phyloP scores from a whole-genome alignment of 108 stramenopile genomes.

The Epipyxis sp. region DNA sequence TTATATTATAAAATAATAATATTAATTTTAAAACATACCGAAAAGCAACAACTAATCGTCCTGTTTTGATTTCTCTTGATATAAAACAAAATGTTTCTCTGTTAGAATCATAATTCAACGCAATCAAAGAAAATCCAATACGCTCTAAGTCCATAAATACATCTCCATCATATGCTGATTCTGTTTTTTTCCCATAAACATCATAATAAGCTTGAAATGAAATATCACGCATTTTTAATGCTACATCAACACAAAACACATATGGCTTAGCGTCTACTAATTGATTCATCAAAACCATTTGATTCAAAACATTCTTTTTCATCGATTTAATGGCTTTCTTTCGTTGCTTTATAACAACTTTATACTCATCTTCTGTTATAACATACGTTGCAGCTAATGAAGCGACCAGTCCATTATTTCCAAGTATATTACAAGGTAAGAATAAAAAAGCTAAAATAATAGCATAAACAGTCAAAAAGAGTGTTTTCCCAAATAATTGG shows the following conservation, averaged over 20 bases:
- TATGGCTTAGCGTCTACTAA: slow-evolving; percentile 17
- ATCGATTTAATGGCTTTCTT: neutral
- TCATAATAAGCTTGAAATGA: slow-evolving; percentile 32
- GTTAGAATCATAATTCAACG: neutral
- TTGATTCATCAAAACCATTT: neutral
- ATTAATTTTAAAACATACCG: neutral
- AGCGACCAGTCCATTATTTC: neutral
- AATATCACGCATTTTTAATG: slow-evolving; percentile 16
- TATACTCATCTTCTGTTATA: slow-evolving; percentile 18
- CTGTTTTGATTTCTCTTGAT: neutral
- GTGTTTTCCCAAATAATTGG: slow-evolving; percentile 19
- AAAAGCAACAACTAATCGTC: neutral
- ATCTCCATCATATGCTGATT: neutral
- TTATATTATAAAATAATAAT: neutral
- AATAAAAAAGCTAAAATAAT: slow-evolving; percentile 25
- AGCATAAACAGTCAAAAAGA: slow-evolving; percentile 21
- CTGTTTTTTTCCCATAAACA: neutral
- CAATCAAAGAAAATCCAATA: neutral
- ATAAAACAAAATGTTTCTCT: neutral
- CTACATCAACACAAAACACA: slow-evolving; percentile 34
- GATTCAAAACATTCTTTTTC: neutral
- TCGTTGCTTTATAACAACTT: neutral
- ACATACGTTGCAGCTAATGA: slow-evolving; percentile 22
- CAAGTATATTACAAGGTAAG: neutral
- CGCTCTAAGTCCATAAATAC: neutral